Base-by-base conservation (phyloP, 352 stramenopile genomes). In the Phytopythium cucurbitacearum region DNA sequence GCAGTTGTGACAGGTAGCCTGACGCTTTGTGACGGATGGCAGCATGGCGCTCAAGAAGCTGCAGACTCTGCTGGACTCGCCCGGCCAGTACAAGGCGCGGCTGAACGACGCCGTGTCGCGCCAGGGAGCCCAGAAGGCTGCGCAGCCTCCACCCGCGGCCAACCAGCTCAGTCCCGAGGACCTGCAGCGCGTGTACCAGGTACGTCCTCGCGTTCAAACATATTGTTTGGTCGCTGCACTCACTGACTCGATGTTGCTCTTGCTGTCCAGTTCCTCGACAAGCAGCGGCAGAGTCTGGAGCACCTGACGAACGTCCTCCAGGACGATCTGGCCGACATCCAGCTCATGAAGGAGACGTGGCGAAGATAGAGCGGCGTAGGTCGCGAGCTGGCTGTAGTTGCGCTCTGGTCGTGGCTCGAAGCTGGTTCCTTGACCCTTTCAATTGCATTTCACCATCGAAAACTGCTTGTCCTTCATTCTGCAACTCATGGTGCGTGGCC, bases 321-420 rank as follows among this genome's bases (percentile, higher is more conserved):
- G 65, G 82, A 95, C 41, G 85, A 93, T 59, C 67, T 95, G 11
- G 82, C 74, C 33, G 85, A 93, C 57, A 89, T 95, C 45, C 76
- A 95, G 59, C 76, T 95, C 51, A 93, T 95, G 61, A 87, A 92
- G 59, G 83, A 93, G 58, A 89, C 79, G 1, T 91, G 76, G 85
- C 75, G 77, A 46, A 64, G 85, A 67, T 92, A 89, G 64, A 60
- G 13, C 35, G 13, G 32, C 34, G 48, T 10, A 56, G 9, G 9
- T 21, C n/a, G 21, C 21, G 21, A 28, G 21, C 21, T 28, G 21
- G 21, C 21, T 28, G 21, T 28, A 28, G 21, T 28, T 28, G 21
- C 21, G 21, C 21, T 28, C 21, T 28, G 21, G 21, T 28, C 21
- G 21, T 28, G 21, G 1, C 21, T 28, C 21, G 21, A 28, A 28